phyloP scores from a whole-genome alignment of 495 filamentous ascomycete genomes.

The Schizothecium vesticola region DNA sequence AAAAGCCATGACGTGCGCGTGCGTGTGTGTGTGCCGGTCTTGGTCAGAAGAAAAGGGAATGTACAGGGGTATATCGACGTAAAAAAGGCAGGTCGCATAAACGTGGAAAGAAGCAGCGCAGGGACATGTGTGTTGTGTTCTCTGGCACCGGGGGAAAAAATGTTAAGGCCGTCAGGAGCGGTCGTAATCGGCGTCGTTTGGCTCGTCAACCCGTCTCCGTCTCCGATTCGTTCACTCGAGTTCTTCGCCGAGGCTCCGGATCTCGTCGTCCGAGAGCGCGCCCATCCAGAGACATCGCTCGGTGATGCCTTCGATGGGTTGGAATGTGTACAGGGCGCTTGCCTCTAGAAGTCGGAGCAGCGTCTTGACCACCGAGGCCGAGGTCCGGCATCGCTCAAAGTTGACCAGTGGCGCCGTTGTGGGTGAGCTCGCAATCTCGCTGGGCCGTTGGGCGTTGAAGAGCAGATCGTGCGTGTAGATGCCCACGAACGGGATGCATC shows the following conservation, averaged over 20 bases:
- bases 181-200: slow-evolving; percentile 2
- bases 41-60: slow-evolving; percentile 5
- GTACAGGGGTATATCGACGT: slow-evolving; percentile 21
- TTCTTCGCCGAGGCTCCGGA: slow-evolving; percentile 44
- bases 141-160: neutral
- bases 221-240: slow-evolving; percentile 30
- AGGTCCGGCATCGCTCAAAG: slow-evolving; percentile 87
- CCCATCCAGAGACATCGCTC: slow-evolving; percentile 95
- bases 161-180: neutral
- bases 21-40: neutral
- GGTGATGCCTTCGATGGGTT: slow-evolving; percentile 78
- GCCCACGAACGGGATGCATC: slow-evolving; percentile 96
- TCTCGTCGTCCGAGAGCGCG: slow-evolving; percentile 78
- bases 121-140: neutral
- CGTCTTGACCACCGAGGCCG: slow-evolving; percentile 89
- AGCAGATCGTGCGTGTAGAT: slow-evolving; percentile 95
- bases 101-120: neutral
- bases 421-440: slow-evolving; percentile 57
- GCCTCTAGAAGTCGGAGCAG: slow-evolving; percentile 84
- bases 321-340: slow-evolving; percentile 82
- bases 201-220: slow-evolving; percentile 13
- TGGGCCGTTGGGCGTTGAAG: slow-evolving; percentile 87
- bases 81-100: slow-evolving; percentile 2
- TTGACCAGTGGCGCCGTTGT: slow-evolving; percentile 77
- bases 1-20: neutral